A percentile compares a stretch with the other conserved stretches of the same genome.
phyloP scores from a whole-genome alignment of 2,329 filamentous ascomycete genomes.

The Alternaria novae-zelandiae region DNA sequence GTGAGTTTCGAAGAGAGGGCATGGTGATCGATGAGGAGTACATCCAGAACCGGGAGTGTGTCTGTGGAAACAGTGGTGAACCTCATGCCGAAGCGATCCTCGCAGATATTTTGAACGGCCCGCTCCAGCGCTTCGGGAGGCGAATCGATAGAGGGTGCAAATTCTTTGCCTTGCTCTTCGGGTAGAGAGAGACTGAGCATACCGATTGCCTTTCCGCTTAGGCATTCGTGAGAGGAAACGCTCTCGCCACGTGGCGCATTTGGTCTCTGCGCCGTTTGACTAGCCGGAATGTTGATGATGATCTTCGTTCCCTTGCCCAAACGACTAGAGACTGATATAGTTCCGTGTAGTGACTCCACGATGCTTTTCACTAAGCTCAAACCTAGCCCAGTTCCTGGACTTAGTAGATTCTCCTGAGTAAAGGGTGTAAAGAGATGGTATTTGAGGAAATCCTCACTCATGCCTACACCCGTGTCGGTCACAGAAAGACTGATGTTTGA shows the following conservation, averaged over 20 bases:
- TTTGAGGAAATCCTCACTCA: constrained; percentile 28
- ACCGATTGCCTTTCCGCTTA: constrained; percentile 1
- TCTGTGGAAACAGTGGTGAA: not conserved
- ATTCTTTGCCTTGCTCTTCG: not conserved
- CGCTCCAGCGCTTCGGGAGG: not conserved
- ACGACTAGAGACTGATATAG: constrained; percentile 23
- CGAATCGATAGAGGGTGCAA: not conserved
- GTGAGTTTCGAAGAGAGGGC: not conserved
- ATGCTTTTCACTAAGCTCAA: constrained; percentile 28
- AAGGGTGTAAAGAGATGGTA: constrained; percentile 29
- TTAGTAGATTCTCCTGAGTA: constrained; percentile 27
- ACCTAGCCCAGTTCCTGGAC: constrained; percentile 29
- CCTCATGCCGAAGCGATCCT: constrained; percentile 5
- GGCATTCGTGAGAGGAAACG: not conserved
- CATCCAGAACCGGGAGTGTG: not conserved
- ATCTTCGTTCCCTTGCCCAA: constrained; percentile 12
- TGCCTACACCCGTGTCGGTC: constrained; percentile 31
- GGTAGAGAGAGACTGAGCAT: constrained; percentile 1
- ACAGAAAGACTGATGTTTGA: constrained; percentile 40
- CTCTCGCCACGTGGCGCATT: not conserved
- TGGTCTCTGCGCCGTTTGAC: not conserved
- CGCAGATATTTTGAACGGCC: constrained; percentile 10
- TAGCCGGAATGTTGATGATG: constrained; percentile 10
- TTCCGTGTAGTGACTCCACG: constrained; percentile 27
- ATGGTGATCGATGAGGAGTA: constrained; percentile 10